Conservation (phyloP, 2,329 filamentous ascomycete genomes). For the Ascochyta koolunga region DNA sequence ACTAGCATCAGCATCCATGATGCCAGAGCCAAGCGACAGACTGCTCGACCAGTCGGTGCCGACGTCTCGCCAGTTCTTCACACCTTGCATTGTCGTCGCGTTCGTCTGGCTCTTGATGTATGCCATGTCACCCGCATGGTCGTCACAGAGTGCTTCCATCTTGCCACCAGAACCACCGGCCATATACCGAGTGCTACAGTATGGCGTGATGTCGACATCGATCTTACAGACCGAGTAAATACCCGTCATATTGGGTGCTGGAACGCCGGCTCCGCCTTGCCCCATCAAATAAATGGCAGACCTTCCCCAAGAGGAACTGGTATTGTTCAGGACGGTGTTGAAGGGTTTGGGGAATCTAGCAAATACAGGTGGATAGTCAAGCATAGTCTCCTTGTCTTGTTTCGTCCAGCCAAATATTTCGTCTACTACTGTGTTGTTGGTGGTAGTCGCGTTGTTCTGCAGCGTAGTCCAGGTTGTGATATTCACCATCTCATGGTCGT, state of each 20-base stretch:
- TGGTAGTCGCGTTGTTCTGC: conserved; percentile 31
- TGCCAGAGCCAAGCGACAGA: conserved; percentile 52
- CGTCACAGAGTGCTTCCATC: conserved; percentile 68
- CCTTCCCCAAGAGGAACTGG: conserved; percentile 43
- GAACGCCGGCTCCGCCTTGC: conserved; percentile 28
- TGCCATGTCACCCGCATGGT: conserved; percentile 58
- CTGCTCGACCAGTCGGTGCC: conserved; percentile 52
- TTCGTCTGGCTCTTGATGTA: conserved; percentile 61
- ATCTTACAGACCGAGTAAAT: conserved; percentile 71
- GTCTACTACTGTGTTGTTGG: conserved; percentile 62
- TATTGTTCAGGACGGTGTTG: conserved; percentile 63
- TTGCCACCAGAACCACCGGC: conserved; percentile 59
- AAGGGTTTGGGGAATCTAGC: conserved; percentile 62
- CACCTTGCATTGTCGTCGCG: conserved; percentile 61
- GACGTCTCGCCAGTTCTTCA: conserved; percentile 53
- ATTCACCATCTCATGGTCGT: conserved; percentile 40
- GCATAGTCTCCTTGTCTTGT: conserved; percentile 59
- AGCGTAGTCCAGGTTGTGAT: conserved; percentile 29
- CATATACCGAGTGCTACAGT: conserved; percentile 67
- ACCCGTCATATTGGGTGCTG: conserved; percentile 26
- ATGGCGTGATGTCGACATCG: conserved; percentile 65
- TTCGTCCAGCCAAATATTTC: conserved; percentile 72
- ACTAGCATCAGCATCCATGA: conserved; percentile 51
- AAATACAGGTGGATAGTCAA: conserved; percentile 51
- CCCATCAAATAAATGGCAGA: conserved; percentile 71